Evolutionary conservation across 805 yeast genomes (phyloP).

Genomic region (Wickerhamiella qilinensis): DNA sequence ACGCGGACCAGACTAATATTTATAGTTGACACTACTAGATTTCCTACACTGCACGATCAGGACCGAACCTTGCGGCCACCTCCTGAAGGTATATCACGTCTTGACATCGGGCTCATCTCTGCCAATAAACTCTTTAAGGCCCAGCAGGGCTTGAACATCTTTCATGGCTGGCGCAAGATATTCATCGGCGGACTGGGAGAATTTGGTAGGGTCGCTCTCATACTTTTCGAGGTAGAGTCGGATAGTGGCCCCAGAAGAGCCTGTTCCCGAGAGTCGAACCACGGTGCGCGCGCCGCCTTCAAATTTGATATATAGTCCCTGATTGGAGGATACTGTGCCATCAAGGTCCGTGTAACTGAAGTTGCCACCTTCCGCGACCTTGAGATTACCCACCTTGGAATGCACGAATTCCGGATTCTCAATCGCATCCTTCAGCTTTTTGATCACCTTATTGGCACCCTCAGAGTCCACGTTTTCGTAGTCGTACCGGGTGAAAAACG

Average conservation of each 20-base stretch:
- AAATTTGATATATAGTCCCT: slow-evolving; percentile 76
- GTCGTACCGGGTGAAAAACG: slow-evolving; percentile 93
- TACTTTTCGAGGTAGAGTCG: slow-evolving; percentile 82
- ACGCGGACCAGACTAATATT: too few relatives aligned
- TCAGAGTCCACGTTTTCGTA: slow-evolving; percentile 68
- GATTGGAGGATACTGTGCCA: slow-evolving; percentile 75
- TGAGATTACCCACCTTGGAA: slow-evolving; percentile 33
- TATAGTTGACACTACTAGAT: too few relatives aligned
- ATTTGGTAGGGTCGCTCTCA: slow-evolving; percentile 39
- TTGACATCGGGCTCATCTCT: slow-evolving; percentile 78
- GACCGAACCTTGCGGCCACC: not conserved
- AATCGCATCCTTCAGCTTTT: slow-evolving; percentile 27
- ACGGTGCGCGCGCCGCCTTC: slow-evolving; percentile 72
- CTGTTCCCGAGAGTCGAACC: slow-evolving; percentile 89
- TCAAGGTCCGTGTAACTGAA: slow-evolving; percentile 88
- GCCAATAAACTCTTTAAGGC: slow-evolving; percentile 58
- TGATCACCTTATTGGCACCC: slow-evolving; percentile 57
- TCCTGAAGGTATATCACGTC: slow-evolving; percentile 34
- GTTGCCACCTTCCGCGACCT: slow-evolving; percentile 65
- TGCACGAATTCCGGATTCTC: slow-evolving; percentile 35
- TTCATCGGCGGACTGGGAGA: slow-evolving; percentile 41
- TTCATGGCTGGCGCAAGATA: slow-evolving; percentile 48
- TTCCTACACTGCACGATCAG: too few relatives aligned
- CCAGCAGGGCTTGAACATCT: slow-evolving; percentile 49
- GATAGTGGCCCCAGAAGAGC: slow-evolving; percentile 94